Conservation (phyloP, 331 rosid genomes). For the Malus hybrid region DNA sequence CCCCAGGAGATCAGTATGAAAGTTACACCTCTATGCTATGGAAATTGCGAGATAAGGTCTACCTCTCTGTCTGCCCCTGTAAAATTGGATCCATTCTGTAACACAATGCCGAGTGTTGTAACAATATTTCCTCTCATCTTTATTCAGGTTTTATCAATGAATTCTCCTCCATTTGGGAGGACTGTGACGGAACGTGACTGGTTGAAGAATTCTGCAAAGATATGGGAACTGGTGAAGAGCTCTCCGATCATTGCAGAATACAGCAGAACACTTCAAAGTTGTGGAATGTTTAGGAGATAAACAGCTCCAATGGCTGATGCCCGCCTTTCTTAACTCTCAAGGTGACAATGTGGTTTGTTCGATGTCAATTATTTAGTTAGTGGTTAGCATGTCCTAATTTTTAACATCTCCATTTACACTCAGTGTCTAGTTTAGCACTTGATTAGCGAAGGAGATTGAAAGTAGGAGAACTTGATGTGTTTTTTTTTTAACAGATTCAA, state of each 20-base stretch:
- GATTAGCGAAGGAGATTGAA: neutral
- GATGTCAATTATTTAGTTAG: too few relatives aligned
- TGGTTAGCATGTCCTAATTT: too few relatives aligned
- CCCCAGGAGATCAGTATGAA: conserved; percentile 46
- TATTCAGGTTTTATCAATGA: too few relatives aligned
- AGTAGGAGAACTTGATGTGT: neutral
- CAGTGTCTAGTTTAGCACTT: neutral
- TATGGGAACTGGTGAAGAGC: conserved; percentile 76
- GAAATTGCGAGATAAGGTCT: too few relatives aligned
- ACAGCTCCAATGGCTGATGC: neutral
- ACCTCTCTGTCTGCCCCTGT: too few relatives aligned
- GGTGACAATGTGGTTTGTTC: too few relatives aligned
- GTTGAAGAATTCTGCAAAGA: conserved; percentile 75
- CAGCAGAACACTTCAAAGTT: conserved; percentile 53
- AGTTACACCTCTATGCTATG: conserved; percentile 19
- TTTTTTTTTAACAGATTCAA: neutral
- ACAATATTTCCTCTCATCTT: too few relatives aligned
- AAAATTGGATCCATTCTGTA: too few relatives aligned
- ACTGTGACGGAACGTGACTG: conserved; percentile 70
- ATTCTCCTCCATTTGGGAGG: too few relatives aligned
- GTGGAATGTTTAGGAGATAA: conserved; percentile 70
- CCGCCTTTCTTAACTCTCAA: neutral
- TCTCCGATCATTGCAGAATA: conserved; percentile 67
- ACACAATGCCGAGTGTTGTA: too few relatives aligned
- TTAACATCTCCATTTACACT: neutral